phyloP scores from a whole-genome alignment of 2,329 filamentous ascomycete species.

The Chaetomiaceae sp. region DNA sequence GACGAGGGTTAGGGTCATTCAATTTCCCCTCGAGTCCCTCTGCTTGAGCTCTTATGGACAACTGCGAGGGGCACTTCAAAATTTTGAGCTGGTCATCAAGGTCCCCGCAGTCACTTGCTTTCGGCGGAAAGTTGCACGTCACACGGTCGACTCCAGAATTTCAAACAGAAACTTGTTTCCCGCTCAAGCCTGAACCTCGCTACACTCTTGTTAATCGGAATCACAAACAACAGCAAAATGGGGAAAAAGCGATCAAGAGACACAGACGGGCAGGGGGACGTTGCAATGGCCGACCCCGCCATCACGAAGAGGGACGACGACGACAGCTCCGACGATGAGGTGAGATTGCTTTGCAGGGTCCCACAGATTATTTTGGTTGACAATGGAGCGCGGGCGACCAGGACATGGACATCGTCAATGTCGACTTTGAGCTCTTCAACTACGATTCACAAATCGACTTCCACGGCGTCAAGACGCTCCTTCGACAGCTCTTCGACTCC shows the following conservation, averaged over 20 bases:
- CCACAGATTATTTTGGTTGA: not conserved
- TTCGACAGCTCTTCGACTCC: slow-evolving; percentile 87
- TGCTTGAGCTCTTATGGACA: slow-evolving; percentile 7
- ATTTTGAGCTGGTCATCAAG: slow-evolving; percentile 17
- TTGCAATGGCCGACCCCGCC: slow-evolving; percentile 20
- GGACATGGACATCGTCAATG: slow-evolving; percentile 88
- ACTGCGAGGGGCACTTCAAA: slow-evolving; percentile 9
- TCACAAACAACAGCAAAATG: slow-evolving; percentile 22
- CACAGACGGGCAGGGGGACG: slow-evolving; percentile 25
- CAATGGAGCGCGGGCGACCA: slow-evolving; percentile 30
- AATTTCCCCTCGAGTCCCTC: slow-evolving; percentile 4
- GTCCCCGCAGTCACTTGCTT: slow-evolving; percentile 12
- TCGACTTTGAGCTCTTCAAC: slow-evolving; percentile 99
- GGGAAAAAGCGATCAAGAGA: slow-evolving; percentile 35
- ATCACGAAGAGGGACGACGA: slow-evolving; percentile 37
- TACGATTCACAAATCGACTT: slow-evolving; percentile 86
- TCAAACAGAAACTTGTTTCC: too few relatives aligned
- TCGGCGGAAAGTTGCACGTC: not conserved
- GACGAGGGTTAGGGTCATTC: slow-evolving; percentile 8
- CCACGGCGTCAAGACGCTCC: slow-evolving; percentile 82
- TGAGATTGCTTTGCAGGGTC: not conserved
- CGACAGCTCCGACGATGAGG: slow-evolving; percentile 45
- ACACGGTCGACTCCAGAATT: too few relatives aligned
- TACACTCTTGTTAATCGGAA: not conserved
- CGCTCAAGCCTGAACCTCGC: too few relatives aligned